Conservation (phyloP, 176 grass and related monocot species). For the Musa beccarii region DNA sequence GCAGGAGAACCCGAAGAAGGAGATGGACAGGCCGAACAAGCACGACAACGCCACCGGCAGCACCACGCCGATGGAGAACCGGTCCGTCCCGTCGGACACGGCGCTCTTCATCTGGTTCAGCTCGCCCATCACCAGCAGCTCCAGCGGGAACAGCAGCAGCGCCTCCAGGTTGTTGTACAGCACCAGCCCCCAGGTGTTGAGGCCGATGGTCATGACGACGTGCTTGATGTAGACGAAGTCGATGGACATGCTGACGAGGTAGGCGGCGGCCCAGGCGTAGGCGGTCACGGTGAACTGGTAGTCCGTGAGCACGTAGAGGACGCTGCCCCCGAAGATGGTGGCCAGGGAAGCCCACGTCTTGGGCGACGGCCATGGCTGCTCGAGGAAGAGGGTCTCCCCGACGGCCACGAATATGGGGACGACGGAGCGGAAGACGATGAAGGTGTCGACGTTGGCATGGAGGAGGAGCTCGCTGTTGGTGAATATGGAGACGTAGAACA, state of each 20-base stretch:
- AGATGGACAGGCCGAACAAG: constrained; percentile 4
- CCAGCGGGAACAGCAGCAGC: constrained; percentile 3
- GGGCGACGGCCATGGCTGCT: constrained; percentile 4
- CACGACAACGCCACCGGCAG: neutral
- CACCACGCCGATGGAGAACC: neutral
- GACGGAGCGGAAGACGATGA: constrained; percentile 11
- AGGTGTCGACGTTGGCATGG: constrained; percentile 10
- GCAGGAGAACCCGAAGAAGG: constrained; percentile 10
- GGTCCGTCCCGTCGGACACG: neutral
- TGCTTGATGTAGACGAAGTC: constrained; percentile 15
- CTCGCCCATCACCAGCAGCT: constrained; percentile 7
- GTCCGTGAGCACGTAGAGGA: neutral
- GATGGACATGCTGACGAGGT: constrained; percentile 6
- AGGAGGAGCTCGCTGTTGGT: constrained; percentile 16
- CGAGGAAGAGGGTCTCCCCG: neutral
- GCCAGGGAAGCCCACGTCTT: constrained; percentile 3
- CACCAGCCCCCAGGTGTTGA: constrained; percentile 10
- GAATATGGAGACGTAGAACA: constrained; percentile 15
- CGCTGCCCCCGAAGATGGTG: constrained; percentile 7
- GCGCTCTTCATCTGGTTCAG: neutral
- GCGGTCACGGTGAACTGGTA: constrained; percentile 10
- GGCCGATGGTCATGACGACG: constrained; percentile 10
- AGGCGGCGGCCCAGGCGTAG: constrained; percentile 5
- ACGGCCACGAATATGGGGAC: constrained; percentile 6
- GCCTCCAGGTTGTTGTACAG: constrained; percentile 16